Conservation (phyloP, 768 basidiomycete genomes). For the Crucibulum laeve region DNA sequence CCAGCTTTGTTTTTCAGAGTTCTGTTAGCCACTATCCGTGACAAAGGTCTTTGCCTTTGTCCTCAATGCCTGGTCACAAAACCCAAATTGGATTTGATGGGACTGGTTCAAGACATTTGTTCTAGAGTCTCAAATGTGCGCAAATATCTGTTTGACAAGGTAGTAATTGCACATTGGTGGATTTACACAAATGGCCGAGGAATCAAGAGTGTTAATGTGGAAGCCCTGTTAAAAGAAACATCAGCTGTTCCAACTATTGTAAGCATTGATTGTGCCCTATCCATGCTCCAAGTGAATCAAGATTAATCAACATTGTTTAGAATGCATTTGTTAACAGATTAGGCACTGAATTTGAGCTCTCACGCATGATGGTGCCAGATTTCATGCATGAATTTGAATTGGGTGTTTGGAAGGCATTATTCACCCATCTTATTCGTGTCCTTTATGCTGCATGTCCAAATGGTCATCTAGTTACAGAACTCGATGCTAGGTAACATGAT, state of each 20-base stretch:
- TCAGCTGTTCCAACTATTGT: background rate
- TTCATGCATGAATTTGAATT: slow-evolving; percentile 34
- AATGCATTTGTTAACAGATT: background rate
- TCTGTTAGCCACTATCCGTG: no score
- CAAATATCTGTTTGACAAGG: background rate
- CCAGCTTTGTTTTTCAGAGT: no score
- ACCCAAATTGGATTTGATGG: no score
- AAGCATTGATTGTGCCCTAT: background rate
- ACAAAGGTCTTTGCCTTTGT: no score
- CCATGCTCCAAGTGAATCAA: no score
- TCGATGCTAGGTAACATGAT: slow-evolving; percentile 15
- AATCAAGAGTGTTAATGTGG: background rate
- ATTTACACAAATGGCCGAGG: background rate
- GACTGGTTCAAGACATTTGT: background rate
- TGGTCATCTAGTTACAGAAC: slow-evolving; percentile 10
- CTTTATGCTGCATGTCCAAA: slow-evolving; percentile 15
- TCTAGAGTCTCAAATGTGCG: background rate
- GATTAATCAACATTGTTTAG: no score
- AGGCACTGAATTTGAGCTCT: background rate
- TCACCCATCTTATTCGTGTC: slow-evolving; percentile 29
- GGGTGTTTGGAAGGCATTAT: slow-evolving; percentile 29
- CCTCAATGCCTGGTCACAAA: no score
- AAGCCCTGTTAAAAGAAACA: background rate
- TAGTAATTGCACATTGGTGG: background rate
- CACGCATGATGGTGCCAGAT: slow-evolving; percentile 20